phyloP scores from a whole-genome alignment of 1,139 yeast species.

The Lodderomyces pseudojiufengensis region DNA sequence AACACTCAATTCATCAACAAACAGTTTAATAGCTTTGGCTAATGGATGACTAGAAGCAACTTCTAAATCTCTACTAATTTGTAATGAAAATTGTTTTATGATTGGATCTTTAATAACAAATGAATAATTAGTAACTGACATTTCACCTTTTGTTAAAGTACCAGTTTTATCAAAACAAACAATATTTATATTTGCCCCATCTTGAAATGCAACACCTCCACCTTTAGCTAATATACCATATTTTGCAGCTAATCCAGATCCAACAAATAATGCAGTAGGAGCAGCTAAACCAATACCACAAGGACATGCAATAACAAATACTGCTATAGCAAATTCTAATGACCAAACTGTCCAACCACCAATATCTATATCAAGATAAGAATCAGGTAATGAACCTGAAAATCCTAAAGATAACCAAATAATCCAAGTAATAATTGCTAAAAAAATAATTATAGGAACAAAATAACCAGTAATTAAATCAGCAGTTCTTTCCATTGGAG shows the following conservation, averaged over 20 bases:
- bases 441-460: conserved; percentile 61
- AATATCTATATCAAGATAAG: conserved; percentile 57
- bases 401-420: conserved; percentile 63
- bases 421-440: conserved; percentile 64
- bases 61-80: conserved; percentile 59
- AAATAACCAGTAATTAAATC: conserved; percentile 68
- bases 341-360: conserved; percentile 84
- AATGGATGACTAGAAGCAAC: conserved; percentile 68
- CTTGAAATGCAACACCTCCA: conserved; percentile 81
- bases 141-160: conserved; percentile 66
- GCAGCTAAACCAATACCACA: conserved; percentile 50
- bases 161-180: conserved; percentile 82
- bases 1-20: conserved; percentile 24
- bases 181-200: conserved; percentile 59
- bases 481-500: conserved; percentile 72
- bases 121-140: conserved; percentile 51
- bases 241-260: conserved; percentile 46
- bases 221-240: conserved; percentile 76
- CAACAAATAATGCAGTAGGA: conserved; percentile 47
- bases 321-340: conserved; percentile 70
- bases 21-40: conserved; percentile 53
- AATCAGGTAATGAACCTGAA: conserved; percentile 49
- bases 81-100: conserved; percentile 33
- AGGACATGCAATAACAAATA: conserved; percentile 59
- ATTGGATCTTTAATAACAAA: conserved; percentile 18